phyloP scores from a whole-genome alignment of 805 yeast genomes.

The Pichia scutulata region DNA sequence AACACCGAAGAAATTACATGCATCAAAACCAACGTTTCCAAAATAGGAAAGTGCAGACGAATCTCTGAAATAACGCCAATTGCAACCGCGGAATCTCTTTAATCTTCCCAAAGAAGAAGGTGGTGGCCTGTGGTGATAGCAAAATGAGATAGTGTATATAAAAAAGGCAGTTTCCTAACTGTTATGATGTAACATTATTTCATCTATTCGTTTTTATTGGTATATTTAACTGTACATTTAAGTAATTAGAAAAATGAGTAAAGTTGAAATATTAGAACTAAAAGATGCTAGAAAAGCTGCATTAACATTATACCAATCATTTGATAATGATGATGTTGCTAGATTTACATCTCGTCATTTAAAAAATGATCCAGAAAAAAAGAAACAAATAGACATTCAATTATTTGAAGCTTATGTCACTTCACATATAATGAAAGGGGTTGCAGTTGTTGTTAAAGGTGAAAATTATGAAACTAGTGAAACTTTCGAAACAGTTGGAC shows the following conservation, averaged over 20 bases:
- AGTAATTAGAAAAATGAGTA: constrained; percentile 4
- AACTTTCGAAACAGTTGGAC: constrained; percentile 44
- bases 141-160: neutral
- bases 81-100: neutral
- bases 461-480: constrained; percentile 25
- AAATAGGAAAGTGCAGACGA: constrained; percentile 3
- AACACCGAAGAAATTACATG: neutral
- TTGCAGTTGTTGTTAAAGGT: constrained; percentile 44
- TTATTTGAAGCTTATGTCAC: constrained; percentile 44
- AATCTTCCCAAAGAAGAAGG: constrained; percentile 10
- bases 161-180: neutral
- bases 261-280: constrained; percentile 24
- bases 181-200: neutral
- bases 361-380: constrained; percentile 26
- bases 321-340: constrained; percentile 30
- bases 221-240: neutral
- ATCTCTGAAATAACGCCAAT: too few relatives aligned
- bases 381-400: constrained; percentile 29
- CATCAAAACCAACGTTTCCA: neutral
- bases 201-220: too few relatives aligned
- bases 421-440: constrained; percentile 43
- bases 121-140: neutral
- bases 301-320: constrained; percentile 27
- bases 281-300: constrained; percentile 30
- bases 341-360: constrained; percentile 26